A percentile compares a stretch with the other conserved stretches of the same genome.
Conservation (phyloP, 208 protist genomes). For the Lotmaria passim region DNA sequence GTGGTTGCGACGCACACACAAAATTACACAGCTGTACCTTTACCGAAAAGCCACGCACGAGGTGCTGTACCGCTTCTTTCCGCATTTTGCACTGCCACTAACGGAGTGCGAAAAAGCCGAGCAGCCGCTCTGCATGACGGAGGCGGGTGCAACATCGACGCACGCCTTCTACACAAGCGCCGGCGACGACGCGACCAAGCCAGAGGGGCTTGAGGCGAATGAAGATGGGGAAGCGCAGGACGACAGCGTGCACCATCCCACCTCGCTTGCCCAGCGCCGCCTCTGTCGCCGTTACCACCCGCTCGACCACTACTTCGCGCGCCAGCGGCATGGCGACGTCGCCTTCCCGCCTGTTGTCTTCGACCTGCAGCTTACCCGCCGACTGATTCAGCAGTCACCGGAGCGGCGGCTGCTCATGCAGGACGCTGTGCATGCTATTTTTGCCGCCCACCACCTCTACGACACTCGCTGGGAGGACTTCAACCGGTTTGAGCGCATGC, state of each 20-base stretch:
- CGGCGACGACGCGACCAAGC: background rate
- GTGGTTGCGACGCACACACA: slow-evolving; percentile 26
- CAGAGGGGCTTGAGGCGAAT: background rate
- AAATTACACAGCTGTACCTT: slow-evolving; percentile 36
- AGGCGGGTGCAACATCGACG: background rate
- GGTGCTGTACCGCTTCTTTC: slow-evolving; percentile 46
- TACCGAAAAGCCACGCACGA: slow-evolving; percentile 24
- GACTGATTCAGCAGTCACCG: slow-evolving; percentile 60
- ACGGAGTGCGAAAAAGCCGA: slow-evolving; percentile 42
- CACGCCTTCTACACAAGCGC: background rate
- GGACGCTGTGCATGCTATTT: slow-evolving; percentile 73
- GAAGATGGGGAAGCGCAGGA: background rate
- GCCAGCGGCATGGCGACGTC: slow-evolving; percentile 33
- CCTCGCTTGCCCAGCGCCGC: slow-evolving; percentile 10
- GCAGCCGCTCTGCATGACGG: slow-evolving; percentile 7
- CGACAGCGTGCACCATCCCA: background rate
- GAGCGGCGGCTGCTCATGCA: slow-evolving; percentile 63
- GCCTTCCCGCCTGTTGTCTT: slow-evolving; percentile 48
- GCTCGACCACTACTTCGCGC: slow-evolving; percentile 64
- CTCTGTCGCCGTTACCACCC: slow-evolving; percentile 31
- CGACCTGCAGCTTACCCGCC: slow-evolving; percentile 48
- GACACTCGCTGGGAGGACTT: slow-evolving; percentile 26
- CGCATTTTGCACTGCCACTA: slow-evolving; percentile 46
- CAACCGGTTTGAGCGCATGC: slow-evolving; percentile 20
- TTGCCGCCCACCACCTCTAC: slow-evolving; percentile 49